A percentile compares a stretch with the other conserved stretches of the same genome.
phyloP scores from a whole-genome alignment of 768 basidiomycete genomes.

The Sporobolomyces roseus region DNA sequence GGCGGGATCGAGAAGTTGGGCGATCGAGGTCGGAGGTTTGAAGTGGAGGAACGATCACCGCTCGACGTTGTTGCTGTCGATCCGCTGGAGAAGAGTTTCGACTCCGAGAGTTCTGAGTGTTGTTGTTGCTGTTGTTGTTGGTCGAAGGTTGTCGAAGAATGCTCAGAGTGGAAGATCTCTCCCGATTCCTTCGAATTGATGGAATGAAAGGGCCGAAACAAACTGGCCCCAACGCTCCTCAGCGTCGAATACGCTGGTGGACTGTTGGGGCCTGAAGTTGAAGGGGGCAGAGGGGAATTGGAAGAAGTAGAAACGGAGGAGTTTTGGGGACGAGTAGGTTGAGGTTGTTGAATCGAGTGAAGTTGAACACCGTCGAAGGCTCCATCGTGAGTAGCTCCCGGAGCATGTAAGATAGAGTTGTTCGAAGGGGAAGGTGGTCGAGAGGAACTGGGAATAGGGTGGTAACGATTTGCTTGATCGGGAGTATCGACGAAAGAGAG shows the following conservation, averaged over 20 bases:
- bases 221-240: conserved; percentile 34
- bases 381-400: conserved; percentile 37
- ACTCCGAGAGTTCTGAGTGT: background rate
- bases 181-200: conserved; percentile 13
- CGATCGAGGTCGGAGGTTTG: conserved; percentile 2
- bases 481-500: conserved; percentile 23
- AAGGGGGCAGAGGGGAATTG: conserved; percentile 7
- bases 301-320: conserved; percentile 30
- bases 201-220: conserved; percentile 34
- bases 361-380: conserved; percentile 38
- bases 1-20: conserved; percentile 3
- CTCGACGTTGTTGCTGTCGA: background rate
- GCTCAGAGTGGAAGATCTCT: conserved; percentile 10
- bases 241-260: conserved; percentile 39
- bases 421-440: conserved; percentile 38
- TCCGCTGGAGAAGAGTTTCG: conserved; percentile 8
- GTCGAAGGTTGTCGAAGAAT: background rate
- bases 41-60: conserved; percentile 7
- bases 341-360: conserved; percentile 27
- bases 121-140: background rate
- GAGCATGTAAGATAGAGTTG: conserved; percentile 40
- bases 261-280: conserved; percentile 28
- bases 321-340: conserved; percentile 8
- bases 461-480: conserved; percentile 22
- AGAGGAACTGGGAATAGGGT: conserved; percentile 36